Evolutionary conservation across 2,329 filamentous ascomycete species (phyloP), one percentile per base, ranked within the genome.

Genomic region (Venturia carpophila): DNA sequence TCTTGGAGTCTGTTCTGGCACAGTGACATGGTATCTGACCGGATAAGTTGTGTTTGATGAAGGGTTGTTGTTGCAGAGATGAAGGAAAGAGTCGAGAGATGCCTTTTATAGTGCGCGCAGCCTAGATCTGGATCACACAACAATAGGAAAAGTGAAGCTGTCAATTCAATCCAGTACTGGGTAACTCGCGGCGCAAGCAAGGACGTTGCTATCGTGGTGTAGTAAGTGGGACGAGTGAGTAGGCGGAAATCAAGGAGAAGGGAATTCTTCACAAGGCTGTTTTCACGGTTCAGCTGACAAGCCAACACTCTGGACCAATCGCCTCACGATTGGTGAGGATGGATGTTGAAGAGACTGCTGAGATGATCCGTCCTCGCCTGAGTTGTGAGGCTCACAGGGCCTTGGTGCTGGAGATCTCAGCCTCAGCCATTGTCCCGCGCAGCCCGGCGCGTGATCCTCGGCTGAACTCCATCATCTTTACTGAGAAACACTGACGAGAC

Each of bases 1-100:
- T 96, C 92, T 69, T 91, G 88, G 47, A 96, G 83, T 67, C 93
- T 85, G 74, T 95, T 95, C 73, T 89, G 86, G 75, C 92, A 96
- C 63, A 97, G 84, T 71, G 92, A 89, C 91, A 96, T 96, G 30
- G n/a, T 63, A 60, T 30, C 30, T n/a, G 52, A 37, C 19, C 27
- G 62, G 64, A 37, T 55, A 34, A 45, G 39, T 37, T 13, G 37
- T 52, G n/a, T 15, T 49, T 34, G 27, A 15, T n/a, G 17, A 34
- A 49, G 30, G 27, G 39, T 52, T 63, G 61, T 49, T 49, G 62
- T 49, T 49, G 47, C 24, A 47, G 43, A 63, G 30, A 43, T 10
- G 45, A 9, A 30, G n/a, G 10, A 17, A 5, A 41, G n/a, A n/a
- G 42, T 27, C 27, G 15, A 55, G 15, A 55, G 62, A 58, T 19